Conservation (phyloP, 768 basidiomycete genomes). For the Suillus alpinus region DNA sequence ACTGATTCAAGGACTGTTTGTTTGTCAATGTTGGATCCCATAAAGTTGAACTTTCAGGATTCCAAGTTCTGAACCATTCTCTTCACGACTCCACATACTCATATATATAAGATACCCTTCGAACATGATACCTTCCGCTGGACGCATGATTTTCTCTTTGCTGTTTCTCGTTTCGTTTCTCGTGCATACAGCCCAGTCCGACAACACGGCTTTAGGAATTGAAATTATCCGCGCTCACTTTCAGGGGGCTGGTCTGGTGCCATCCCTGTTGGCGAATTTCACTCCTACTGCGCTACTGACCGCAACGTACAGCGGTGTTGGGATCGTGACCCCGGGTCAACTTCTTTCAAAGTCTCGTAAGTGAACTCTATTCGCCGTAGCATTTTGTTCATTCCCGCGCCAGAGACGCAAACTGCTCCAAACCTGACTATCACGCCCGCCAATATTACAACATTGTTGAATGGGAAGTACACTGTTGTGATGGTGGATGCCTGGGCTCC, state of each 20-base stretch:
- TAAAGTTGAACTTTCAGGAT: not conserved
- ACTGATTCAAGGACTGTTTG: not conserved
- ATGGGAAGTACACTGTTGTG: slow-evolving; percentile 58
- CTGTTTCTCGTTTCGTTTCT: slow-evolving; percentile 12
- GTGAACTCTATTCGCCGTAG: slow-evolving; percentile 23
- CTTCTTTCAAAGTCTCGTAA: slow-evolving; percentile 52
- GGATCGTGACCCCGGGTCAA: slow-evolving; percentile 56
- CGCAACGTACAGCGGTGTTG: slow-evolving; percentile 48
- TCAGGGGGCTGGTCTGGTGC: slow-evolving; percentile 55
- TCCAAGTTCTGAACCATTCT: not conserved
- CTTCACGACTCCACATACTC: not conserved
- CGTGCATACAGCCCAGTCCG: slow-evolving; percentile 39
- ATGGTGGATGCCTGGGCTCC: slow-evolving; percentile 77
- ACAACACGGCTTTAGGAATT: slow-evolving; percentile 42
- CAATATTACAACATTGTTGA: slow-evolving; percentile 44
- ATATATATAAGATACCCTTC: slow-evolving; percentile 1
- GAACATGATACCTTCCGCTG: not conserved
- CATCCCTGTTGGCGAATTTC: slow-evolving; percentile 59
- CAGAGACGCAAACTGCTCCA: slow-evolving; percentile 60
- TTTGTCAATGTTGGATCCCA: slow-evolving; percentile 4
- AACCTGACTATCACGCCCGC: slow-evolving; percentile 48
- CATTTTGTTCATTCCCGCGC: not conserved
- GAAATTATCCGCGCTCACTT: slow-evolving; percentile 71
- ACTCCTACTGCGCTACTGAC: slow-evolving; percentile 56
- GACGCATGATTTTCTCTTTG: slow-evolving; percentile 20